Base-by-base conservation (phyloP, 169 alveolate genomes). In the Eimeria brunetti region DNA sequence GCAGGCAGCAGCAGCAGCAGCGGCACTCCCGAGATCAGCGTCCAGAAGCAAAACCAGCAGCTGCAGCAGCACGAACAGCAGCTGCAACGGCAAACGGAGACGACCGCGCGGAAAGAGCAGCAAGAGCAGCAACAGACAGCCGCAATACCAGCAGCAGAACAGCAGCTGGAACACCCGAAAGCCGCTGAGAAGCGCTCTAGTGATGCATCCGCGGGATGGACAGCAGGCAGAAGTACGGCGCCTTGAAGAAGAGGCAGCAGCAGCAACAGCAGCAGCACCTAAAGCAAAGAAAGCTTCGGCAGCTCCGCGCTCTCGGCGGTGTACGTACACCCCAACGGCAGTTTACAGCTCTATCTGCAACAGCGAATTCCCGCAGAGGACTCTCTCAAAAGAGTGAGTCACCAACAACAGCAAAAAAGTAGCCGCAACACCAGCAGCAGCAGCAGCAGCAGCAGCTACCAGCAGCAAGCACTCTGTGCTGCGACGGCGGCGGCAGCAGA, bases 191-290 rank as follows among this genome's bases (percentile, higher is more conserved):
- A 64, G 18, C 58, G 84, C 38, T 38, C 84, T 73, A 73, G 30
- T 38, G 58, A 73, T 73, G 18, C 84, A 73, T 44, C 58, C 36
- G 46, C 84, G n/a, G 33, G 58, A 36, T 38, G 58, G 58, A 58
- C 53, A 44, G 56, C 84, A 36, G 53, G 58, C 84, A 73, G 84
- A 73, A 41, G 76, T 44, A 12, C 20, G 58, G 36, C 58, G 84
- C 20, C 84, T 73, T 73, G 84, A 73, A 73, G 84, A 73, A 73
- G 84, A 73, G 84, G 84, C 84, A 73, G 84, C 84, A 73, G 84
- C 84, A 73, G 38, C 84, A 73, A 44, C 84, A 73, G 58, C 51
- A 73, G 84, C 84, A 73, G 58, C 84, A 38, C 51, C 58, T 73
- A 44, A 73, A 24, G 84, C 58, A 44, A 60, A 24, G 33, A 20